These are phyloP conservation scores for Leavenworthia alabamica DNA, from an alignment of 345 rosid species.

Conservation along the genomic window DNA sequence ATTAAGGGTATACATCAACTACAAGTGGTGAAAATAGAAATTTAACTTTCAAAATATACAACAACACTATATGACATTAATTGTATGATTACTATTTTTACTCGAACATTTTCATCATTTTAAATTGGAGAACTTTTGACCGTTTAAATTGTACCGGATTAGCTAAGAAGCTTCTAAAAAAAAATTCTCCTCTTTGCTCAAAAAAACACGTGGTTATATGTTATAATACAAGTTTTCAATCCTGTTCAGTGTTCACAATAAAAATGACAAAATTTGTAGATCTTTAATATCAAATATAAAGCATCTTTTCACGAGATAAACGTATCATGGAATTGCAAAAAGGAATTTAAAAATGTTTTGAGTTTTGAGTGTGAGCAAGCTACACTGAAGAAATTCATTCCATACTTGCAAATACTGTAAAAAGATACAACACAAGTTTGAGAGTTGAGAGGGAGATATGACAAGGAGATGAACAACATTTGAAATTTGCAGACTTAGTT, in stretches of 20 bases:
- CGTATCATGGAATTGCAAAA: background rate
- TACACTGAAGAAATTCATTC: background rate
- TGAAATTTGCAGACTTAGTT: background rate
- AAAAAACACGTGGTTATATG: background rate
- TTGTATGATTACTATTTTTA: background rate
- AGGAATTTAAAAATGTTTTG: no score
- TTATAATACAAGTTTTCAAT: background rate
- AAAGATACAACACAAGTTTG: constrained; percentile 7
- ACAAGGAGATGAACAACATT: background rate
- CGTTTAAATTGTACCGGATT: background rate
- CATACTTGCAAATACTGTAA: background rate
- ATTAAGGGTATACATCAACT: background rate
- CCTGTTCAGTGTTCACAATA: background rate
- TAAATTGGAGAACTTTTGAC: background rate
- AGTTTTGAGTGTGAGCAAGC: background rate
- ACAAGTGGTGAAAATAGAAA: background rate
- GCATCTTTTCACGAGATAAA: background rate
- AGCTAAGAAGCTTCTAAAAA: background rate
- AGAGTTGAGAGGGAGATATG: background rate
- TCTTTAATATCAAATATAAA: background rate
- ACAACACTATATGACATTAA: background rate
- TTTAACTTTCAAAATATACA: background rate
- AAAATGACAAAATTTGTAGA: background rate
- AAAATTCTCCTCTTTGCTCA: no score
- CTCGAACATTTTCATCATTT: background rate